Evolutionary conservation across 768 basidiomycete genomes (phyloP).

Genomic region (Tricholoma matsutake): DNA sequence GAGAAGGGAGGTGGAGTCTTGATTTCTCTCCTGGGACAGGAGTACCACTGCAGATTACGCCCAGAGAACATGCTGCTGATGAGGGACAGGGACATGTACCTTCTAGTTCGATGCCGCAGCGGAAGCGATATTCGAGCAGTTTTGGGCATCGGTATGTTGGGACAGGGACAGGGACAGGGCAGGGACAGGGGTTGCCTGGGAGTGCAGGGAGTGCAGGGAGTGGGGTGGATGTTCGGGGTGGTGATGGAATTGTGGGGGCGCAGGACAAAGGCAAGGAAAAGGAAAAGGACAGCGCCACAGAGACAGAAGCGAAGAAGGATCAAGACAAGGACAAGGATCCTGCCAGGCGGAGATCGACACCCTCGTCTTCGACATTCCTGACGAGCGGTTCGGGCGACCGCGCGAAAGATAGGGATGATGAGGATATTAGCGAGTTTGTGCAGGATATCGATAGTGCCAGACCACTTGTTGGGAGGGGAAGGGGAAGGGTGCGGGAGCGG

Average conservation of each 20-base stretch:
- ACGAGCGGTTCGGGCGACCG: background rate
- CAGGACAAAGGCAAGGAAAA: background rate
- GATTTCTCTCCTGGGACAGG: background rate
- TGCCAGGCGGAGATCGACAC: background rate
- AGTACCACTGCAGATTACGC: background rate
- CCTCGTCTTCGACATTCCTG: background rate
- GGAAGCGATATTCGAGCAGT: conserved; percentile 74
- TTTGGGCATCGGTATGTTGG: conserved; percentile 69
- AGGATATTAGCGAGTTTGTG: conserved; percentile 76
- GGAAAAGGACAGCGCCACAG: background rate
- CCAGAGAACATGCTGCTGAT: background rate
- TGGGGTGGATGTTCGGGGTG: conserved; percentile 10
- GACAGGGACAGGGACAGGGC: conserved; percentile 19
- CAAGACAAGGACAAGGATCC: background rate
- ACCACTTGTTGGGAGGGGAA: conserved; percentile 49
- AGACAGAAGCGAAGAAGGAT: background rate
- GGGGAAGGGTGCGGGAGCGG: conserved; percentile 20
- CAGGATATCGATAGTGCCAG: conserved; percentile 72
- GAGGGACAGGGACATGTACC: background rate
- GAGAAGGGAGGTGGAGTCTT: conserved; percentile 3
- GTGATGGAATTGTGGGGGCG: conserved; percentile 6
- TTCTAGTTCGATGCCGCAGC: conserved; percentile 8
- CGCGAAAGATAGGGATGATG: conserved; percentile 53
- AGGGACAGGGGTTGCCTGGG: conserved; percentile 27
- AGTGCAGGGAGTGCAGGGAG: conserved; percentile 33